Evolutionary conservation across 306 rosid species (phyloP), one percentile per base, ranked within the genome.

Genomic region (Cyamopsis tetragonoloba): DNA sequence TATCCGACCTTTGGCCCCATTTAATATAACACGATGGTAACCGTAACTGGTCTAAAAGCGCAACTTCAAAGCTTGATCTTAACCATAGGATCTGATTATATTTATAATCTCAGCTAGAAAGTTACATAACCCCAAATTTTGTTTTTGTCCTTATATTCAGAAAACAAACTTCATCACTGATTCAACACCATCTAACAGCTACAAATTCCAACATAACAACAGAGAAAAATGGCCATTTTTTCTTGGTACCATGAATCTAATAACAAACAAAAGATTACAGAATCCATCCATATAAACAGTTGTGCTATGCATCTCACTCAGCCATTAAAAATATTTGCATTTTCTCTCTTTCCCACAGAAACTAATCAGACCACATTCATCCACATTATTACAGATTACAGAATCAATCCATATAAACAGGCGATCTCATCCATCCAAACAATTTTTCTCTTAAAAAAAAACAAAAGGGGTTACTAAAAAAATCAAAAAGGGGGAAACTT

Each of bases 261-360:
- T 6, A 53, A 76, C 53, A 76, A 62, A 26, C 63, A 62, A 12
- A 23, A 53, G 0, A 43, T 20, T 56, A n/a, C n/a, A n/a, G n/a
- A n/a, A n/a, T n/a, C n/a, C n/a, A n/a, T n/a, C n/a, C n/a, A n/a
- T n/a, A n/a, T n/a, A n/a, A n/a, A n/a, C n/a, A n/a, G 8, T 22
- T 20, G 14, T 20, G 23, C 49, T 22, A 22, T 35, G 15, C 65
- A 34, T 19, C 32, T 6, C n/a, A n/a, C n/a, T 13, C 54, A 2
- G 2, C 14, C 20, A 56, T 17, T 44, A n/a, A 61, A 43, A 61
- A 67, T 8, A 8, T 19, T 54, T n/a, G n/a, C 13, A 5, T 55
- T 44, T 44, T 35, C 58, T 66, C 54, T 8, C 57, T 32, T 44
- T 4, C 17, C 14, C 19, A n/a, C 20, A 27, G 3, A 12, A 42